Evolutionary conservation across 1,139 yeast genomes (phyloP).

Genomic region (Saccharomyces hybrid): DNA sequence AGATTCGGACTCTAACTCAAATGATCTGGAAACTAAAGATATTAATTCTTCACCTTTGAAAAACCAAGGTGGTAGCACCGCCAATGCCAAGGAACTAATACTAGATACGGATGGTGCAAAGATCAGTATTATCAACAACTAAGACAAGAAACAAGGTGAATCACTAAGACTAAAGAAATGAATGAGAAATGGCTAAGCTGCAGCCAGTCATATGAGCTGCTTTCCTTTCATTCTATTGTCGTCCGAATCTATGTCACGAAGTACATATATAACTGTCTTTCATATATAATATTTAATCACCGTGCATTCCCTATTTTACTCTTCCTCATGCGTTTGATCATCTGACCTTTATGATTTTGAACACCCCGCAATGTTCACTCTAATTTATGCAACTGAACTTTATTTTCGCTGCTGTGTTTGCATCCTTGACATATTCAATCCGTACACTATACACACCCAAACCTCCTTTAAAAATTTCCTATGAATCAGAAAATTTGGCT

Average conservation of each 20-base stretch:
- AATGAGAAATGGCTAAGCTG: background rate
- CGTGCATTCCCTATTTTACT: background rate
- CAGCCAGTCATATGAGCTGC: background rate
- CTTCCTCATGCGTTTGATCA: background rate
- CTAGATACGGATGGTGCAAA: slow-evolving; percentile 30
- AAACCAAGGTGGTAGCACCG: slow-evolving; percentile 6
- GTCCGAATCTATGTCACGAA: background rate
- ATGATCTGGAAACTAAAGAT: slow-evolving; percentile 7
- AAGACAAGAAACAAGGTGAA: background rate
- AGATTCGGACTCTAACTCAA: slow-evolving; percentile 2
- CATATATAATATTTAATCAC: background rate
- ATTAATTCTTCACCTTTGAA: slow-evolving; percentile 17
- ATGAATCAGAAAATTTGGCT: no score
- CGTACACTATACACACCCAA: background rate
- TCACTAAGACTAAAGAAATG: background rate
- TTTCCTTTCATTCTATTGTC: background rate
- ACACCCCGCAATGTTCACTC: background rate
- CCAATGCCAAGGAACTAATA: slow-evolving; percentile 14
- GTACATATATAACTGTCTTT: background rate
- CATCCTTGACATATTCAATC: background rate
- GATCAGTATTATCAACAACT: slow-evolving; percentile 22
- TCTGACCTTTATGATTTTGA: background rate
- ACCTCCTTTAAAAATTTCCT: background rate
- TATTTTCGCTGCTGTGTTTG: background rate
- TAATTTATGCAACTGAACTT: background rate